A percentile compares a stretch with the other conserved stretches of the same genome.
Evolutionary conservation across 176 grass and related monocot species (phyloP).

Genomic region (Carex parvula): DNA sequence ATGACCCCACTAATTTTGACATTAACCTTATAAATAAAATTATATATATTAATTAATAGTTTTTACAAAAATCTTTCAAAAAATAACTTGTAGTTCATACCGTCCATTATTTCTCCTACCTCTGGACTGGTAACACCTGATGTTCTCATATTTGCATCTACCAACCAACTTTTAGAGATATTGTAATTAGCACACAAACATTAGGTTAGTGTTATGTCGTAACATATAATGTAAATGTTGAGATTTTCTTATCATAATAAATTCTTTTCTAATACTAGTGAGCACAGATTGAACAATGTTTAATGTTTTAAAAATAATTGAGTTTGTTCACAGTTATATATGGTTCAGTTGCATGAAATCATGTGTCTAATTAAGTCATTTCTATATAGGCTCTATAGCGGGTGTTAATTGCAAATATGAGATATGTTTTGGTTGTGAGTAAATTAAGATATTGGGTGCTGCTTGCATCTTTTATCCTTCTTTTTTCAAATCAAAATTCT

Average conservation of each 20-base stretch:
- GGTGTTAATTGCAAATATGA: neutral
- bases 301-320: neutral
- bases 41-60: too few relatives aligned
- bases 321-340: neutral
- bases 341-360: neutral
- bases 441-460: neutral
- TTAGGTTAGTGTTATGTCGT: neutral
- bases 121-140: neutral
- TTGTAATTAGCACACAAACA: neutral
- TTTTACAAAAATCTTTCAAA: neutral
- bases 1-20: neutral
- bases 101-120: neutral
- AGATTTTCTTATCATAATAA: neutral
- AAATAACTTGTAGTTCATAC: neutral
- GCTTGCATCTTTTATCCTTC: neutral
- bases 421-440: neutral
- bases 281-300: neutral
- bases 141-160: neutral
- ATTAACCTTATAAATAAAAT: neutral
- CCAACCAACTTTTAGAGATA: neutral
- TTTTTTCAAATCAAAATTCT: neutral
- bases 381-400: neutral
- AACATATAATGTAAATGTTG: neutral
- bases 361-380: neutral
- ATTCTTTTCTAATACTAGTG: neutral